Base-by-base conservation (phyloP, 495 filamentous ascomycete species). In the Penicillium cinerascens region DNA sequence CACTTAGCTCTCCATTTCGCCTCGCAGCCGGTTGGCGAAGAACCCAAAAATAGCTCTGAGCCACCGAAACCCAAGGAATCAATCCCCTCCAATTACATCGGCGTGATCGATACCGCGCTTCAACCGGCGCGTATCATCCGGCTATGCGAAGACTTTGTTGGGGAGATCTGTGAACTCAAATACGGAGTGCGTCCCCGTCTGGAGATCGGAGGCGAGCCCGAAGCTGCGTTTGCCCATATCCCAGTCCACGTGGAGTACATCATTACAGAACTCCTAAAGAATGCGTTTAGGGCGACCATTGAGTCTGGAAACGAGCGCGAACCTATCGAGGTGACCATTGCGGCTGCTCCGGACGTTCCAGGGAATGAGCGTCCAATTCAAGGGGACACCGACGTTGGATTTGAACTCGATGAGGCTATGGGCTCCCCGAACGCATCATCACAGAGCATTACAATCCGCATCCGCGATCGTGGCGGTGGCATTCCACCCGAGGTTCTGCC, bases 241-340 rank as follows among this genome's bases (percentile, higher is more conserved):
- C 92, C 93, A 6, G 92, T 95, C 51, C 93, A 98, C 67, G 77
- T 97, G 15, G 93, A 97, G 67, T 98, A 98, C 67, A 96, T 98
- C 55, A 78, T 96, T 51, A 97, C 92, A 0, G 93, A 98, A 70
- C 80, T 98, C 6, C 74, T 98, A 42, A 98, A 98, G 69, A 98
- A 98, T 66, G 88, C 92, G 4, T 98, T 98, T 74, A 80, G 93
- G 22, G 93, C 93, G 2, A 91, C 88, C 0, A 83, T 97, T 18
- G 93, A 98, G 65, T 85, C 80, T 22, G 83, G 86, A 20, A 85
- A 80, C 60, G 89, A 85, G 66, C 81, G 76, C 50, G 88, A 92
- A 47, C 88, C 92, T 1, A 81, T 98, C 17, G 87, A 93, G 44
- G 83, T 97, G 36, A 98, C 93, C 3, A 93, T 98, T 49, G 93